phyloP scores from a whole-genome alignment of 306 rosid genomes.

The Corylus americana region DNA sequence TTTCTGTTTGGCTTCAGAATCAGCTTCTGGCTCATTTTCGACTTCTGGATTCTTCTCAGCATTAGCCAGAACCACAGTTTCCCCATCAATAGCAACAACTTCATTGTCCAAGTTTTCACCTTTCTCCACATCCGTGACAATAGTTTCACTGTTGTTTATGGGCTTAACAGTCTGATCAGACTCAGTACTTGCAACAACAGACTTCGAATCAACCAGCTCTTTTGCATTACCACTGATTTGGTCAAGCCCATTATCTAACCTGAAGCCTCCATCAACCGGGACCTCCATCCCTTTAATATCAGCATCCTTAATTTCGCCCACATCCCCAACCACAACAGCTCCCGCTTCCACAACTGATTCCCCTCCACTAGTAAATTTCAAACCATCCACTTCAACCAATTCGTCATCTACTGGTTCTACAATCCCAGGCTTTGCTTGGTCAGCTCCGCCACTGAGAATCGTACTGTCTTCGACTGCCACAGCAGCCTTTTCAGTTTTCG shows the following conservation, averaged over 20 bases:
- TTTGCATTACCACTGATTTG: conserved; percentile 33
- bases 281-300: conserved; percentile 40
- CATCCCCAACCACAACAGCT: conserved; percentile 50
- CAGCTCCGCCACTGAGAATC: conserved; percentile 4
- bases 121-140: conserved; percentile 28
- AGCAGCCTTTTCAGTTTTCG: conserved; percentile 22
- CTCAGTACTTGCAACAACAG: conserved; percentile 23
- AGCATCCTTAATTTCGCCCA: conserved; percentile 38
- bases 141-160: conserved; percentile 18
- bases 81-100: conserved; percentile 11
- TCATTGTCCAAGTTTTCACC: conserved; percentile 20
- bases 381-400: conserved; percentile 27
- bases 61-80: conserved; percentile 10
- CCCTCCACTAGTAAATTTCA: conserved; percentile 24
- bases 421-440: conserved; percentile 24
- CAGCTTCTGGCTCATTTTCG: conserved; percentile 26
- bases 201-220: conserved; percentile 20
- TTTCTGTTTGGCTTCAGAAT: conserved; percentile 18
- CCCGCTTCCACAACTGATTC: conserved; percentile 46
- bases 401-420: conserved; percentile 26
- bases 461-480: conserved; percentile 15
- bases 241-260: conserved; percentile 53
- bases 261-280: conserved; percentile 27
- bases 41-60: conserved; percentile 14
- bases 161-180: conserved; percentile 20